Evolutionary conservation across 169 alveolate genomes (phyloP).

Genomic region (Cytauxzoon felis): DNA sequence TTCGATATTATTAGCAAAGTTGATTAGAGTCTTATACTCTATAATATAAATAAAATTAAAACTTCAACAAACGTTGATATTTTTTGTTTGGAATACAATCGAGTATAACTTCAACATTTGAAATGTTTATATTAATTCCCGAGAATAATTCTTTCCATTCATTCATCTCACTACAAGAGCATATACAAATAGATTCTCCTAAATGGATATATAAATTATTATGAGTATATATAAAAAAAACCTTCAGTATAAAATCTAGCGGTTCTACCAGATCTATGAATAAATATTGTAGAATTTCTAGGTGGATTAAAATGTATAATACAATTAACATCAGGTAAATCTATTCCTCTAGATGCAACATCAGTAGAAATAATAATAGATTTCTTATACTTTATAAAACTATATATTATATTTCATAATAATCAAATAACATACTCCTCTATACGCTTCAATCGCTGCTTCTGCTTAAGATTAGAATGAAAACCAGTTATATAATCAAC

Average conservation of each 20-base stretch:
- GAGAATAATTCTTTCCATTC: constrained; percentile 50
- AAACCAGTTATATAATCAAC: constrained; percentile 46
- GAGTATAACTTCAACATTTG: constrained; percentile 20
- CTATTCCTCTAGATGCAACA: constrained; percentile 92
- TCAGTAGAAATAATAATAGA: constrained; percentile 87
- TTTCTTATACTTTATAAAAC: constrained; percentile 44
- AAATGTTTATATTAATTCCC: constrained; percentile 26
- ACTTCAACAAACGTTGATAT: constrained; percentile 19
- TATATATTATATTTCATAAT: neutral
- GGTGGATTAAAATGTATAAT: constrained; percentile 92
- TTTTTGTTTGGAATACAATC: constrained; percentile 35
- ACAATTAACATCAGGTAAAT: constrained; percentile 84
- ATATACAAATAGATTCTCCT: constrained; percentile 54
- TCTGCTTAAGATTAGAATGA: constrained; percentile 60
- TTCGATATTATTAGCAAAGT: constrained; percentile 43
- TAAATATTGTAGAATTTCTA: constrained; percentile 80
- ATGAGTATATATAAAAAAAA: neutral
- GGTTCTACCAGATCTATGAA: constrained; percentile 94
- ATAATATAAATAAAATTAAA: neutral
- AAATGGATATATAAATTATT: neutral
- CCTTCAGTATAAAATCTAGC: constrained; percentile 80
- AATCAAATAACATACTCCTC: constrained; percentile 29
- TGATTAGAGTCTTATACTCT: constrained; percentile 37
- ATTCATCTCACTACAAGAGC: constrained; percentile 41
- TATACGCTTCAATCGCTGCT: constrained; percentile 48